Evolutionary conservation across 257 asterid species (phyloP).

Genomic region (Penstemon davidsonii): DNA sequence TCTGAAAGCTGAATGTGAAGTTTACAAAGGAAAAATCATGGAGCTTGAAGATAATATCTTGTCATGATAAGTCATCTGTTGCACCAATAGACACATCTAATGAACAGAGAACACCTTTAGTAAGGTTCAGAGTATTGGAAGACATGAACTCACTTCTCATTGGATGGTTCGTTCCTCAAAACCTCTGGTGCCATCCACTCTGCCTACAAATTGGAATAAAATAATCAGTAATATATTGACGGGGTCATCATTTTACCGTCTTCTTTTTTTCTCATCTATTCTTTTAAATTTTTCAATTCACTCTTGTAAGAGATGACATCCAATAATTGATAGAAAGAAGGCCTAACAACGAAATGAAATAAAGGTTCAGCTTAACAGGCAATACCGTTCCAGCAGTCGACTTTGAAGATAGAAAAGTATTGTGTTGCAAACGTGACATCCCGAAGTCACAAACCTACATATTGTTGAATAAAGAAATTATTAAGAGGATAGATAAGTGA

Average conservation of each 20-base stretch:
- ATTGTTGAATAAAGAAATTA: conserved; percentile 29
- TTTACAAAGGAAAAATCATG: no score
- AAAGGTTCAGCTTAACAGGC: conserved; percentile 23
- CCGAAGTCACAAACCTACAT: conserved; percentile 93
- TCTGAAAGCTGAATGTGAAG: no score
- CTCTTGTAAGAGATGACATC: neutral
- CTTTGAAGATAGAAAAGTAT: conserved; percentile 91
- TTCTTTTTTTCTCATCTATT: neutral
- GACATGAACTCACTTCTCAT: conserved; percentile 75
- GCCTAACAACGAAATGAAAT: neutral
- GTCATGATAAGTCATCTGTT: no score
- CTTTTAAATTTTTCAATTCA: neutral
- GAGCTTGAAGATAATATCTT: no score
- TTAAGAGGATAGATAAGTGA: conserved; percentile 19
- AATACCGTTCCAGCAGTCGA: conserved; percentile 96
- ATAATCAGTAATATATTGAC: conserved; percentile 19
- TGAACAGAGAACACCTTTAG: no score
- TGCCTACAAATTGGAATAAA: conserved; percentile 58
- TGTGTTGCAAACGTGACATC: conserved; percentile 94
- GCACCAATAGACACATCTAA: no score
- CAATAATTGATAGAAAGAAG: neutral
- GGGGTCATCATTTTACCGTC: conserved; percentile 10
- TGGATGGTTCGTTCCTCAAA: conserved; percentile 89
- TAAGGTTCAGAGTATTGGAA: neutral
- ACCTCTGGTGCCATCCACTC: conserved; percentile 99